Conservation (phyloP, 495 filamentous ascomycete genomes). For the Sordaria brevicollis region DNA sequence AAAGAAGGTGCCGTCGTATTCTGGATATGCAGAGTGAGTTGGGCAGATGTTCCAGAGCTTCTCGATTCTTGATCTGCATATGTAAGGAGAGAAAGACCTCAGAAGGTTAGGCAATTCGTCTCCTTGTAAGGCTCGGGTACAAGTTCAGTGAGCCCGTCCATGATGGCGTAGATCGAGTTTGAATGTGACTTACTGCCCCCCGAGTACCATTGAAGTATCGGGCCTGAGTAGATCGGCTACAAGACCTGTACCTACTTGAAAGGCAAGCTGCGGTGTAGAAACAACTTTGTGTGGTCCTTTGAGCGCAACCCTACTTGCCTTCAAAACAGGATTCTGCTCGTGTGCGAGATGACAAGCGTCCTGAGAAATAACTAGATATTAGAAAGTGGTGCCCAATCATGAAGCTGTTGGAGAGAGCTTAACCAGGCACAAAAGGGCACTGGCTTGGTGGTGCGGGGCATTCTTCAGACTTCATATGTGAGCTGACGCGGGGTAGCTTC, state of each 20-base stretch:
- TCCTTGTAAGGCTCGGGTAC: not conserved
- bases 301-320: not conserved
- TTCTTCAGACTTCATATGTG: no score
- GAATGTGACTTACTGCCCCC: not conserved
- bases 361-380: no score
- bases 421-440: not conserved
- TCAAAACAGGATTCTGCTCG: not conserved
- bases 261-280: not conserved
- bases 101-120: not conserved
- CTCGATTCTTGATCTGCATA: not conserved
- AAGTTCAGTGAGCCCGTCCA: not conserved
- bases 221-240: not conserved
- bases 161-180: not conserved
- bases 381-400: not conserved
- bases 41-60: not conserved
- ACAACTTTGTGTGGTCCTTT: not conserved
- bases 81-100: not conserved
- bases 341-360: not conserved
- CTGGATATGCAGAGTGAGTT: not conserved
- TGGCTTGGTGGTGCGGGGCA: not conserved
- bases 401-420: not conserved
- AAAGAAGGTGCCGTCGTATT: not conserved
- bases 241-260: not conserved
- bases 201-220: no score
- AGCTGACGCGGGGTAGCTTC: not conserved